Percentiles rank a stretch among this genome's conserved stretches.
These are phyloP conservation scores for Rhodotorula kratochvilovae DNA, from an alignment of 768 basidiomycete genomes.

Conservation along the genomic window DNA sequence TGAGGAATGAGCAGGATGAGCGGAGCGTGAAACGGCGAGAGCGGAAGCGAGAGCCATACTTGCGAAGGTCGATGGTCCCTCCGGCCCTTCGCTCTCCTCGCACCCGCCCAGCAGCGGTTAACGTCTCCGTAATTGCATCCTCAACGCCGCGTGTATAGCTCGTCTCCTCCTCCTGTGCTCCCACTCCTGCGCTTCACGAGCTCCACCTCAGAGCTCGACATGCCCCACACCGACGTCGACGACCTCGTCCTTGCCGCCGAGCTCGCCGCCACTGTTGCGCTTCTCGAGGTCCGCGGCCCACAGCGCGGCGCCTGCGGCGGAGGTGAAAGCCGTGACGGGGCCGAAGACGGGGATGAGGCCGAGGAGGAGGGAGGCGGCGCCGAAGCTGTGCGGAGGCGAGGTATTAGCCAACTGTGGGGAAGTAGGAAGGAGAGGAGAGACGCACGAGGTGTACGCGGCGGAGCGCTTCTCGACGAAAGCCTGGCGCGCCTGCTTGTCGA, in stretches of 20 bases:
- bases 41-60: too few relatives aligned
- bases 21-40: too few relatives aligned
- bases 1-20: too few relatives aligned
- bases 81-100: too few relatives aligned
- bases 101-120: too few relatives aligned
- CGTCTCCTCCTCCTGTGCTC: too few relatives aligned
- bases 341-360: constrained; percentile 60
- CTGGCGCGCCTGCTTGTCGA: constrained; percentile 51
- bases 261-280: not conserved
- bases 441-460: constrained; percentile 64
- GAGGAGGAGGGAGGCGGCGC: constrained; percentile 58
- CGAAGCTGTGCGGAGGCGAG: constrained; percentile 52
- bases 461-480: constrained; percentile 51
- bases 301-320: constrained; percentile 65
- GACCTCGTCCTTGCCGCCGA: not conserved
- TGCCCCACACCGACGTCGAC: not conserved
- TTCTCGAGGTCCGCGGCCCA: constrained; percentile 66
- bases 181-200: too few relatives aligned
- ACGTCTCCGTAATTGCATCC: too few relatives aligned
- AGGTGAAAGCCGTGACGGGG: constrained; percentile 58
- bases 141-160: too few relatives aligned
- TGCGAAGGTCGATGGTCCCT: too few relatives aligned
- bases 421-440: constrained; percentile 16
- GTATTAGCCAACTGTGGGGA: constrained; percentile 30
- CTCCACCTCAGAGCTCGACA: constrained; percentile 4